These are phyloP conservation scores for Neurospora intermedia DNA, from an alignment of 495 filamentous ascomycete genomes.

Conservation along the genomic window DNA sequence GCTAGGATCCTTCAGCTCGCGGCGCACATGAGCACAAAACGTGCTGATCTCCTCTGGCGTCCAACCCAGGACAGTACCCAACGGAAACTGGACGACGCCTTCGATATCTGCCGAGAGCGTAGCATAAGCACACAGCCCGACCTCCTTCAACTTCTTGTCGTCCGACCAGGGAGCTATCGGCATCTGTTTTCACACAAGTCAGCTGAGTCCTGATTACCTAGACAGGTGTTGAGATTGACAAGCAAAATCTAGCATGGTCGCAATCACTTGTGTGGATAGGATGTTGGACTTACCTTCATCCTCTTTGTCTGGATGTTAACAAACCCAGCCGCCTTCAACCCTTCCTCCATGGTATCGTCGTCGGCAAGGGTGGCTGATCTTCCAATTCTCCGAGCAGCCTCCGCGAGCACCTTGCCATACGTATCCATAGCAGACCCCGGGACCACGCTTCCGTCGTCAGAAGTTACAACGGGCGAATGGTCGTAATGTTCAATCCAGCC, in stretches of 20 bases:
- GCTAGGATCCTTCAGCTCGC: slow-evolving; percentile 13
- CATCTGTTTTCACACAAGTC: not conserved
- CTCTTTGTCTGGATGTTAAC: slow-evolving; percentile 4
- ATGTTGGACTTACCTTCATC: not conserved
- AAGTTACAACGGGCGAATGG: slow-evolving; percentile 11
- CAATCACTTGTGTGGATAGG: not conserved
- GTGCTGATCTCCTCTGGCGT: slow-evolving; percentile 7
- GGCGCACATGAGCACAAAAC: slow-evolving; percentile 10
- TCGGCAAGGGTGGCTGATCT: slow-evolving; percentile 8
- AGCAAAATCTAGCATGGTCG: too few species aligned
- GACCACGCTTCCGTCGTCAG: slow-evolving; percentile 11
- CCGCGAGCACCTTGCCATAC: slow-evolving; percentile 12
- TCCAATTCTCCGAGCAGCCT: slow-evolving; percentile 8
- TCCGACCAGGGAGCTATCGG: not conserved
- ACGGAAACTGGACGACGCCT: slow-evolving; percentile 18
- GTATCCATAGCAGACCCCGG: slow-evolving; percentile 6
- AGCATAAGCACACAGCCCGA: not conserved
- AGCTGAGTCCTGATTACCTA: not conserved
- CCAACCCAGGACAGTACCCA: slow-evolving; percentile 20
- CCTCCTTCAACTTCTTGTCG: not conserved
- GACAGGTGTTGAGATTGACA: not conserved
- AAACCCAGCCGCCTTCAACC: slow-evolving; percentile 29
- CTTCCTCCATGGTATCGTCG: slow-evolving; percentile 20
- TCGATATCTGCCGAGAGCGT: not conserved
- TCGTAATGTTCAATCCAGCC: slow-evolving; percentile 19